Conservation (phyloP, 495 filamentous ascomycete genomes). For the Podospora comata region DNA sequence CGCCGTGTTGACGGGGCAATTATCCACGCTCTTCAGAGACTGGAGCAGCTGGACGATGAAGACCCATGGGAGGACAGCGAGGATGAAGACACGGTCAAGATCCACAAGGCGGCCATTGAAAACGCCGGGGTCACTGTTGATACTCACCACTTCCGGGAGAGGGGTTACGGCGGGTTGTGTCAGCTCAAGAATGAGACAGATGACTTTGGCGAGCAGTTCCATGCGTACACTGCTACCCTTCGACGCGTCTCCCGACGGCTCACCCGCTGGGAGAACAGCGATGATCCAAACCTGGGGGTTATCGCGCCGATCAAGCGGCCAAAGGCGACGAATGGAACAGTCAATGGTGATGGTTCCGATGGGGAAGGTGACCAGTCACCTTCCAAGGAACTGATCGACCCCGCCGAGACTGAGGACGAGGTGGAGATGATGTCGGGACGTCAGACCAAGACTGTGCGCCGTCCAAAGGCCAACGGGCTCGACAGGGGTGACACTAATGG, state of each 20-base stretch:
- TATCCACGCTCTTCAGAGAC: constrained; percentile 65
- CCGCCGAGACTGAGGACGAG: constrained; percentile 37
- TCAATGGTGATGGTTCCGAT: constrained; percentile 18
- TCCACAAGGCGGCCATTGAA: constrained; percentile 25
- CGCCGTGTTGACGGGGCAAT: constrained; percentile 61
- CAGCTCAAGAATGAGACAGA: constrained; percentile 62
- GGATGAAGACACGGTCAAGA: constrained; percentile 58
- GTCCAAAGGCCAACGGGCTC: constrained; percentile 21
- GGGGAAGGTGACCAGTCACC: constrained; percentile 21
- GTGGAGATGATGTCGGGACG: constrained; percentile 21
- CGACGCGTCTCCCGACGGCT: constrained; percentile 66
- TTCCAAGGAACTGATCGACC: constrained; percentile 28
- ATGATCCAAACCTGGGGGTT: constrained; percentile 46
- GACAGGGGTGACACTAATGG: constrained; percentile 30
- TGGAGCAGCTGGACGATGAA: constrained; percentile 52
- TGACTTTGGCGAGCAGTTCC: constrained; percentile 77
- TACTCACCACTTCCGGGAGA: constrained; percentile 44
- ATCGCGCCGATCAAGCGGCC: constrained; percentile 42
- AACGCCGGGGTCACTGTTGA: constrained; percentile 18
- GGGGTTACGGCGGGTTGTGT: constrained; percentile 66
- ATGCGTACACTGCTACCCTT: constrained; percentile 67
- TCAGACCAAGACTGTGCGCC: constrained; percentile 5
- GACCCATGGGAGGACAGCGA: constrained; percentile 78
- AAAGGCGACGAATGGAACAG: constrained; percentile 27
- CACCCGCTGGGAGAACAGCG: constrained; percentile 65